phyloP scores from a whole-genome alignment of 768 basidiomycete species.

The Lactarius sp. region DNA sequence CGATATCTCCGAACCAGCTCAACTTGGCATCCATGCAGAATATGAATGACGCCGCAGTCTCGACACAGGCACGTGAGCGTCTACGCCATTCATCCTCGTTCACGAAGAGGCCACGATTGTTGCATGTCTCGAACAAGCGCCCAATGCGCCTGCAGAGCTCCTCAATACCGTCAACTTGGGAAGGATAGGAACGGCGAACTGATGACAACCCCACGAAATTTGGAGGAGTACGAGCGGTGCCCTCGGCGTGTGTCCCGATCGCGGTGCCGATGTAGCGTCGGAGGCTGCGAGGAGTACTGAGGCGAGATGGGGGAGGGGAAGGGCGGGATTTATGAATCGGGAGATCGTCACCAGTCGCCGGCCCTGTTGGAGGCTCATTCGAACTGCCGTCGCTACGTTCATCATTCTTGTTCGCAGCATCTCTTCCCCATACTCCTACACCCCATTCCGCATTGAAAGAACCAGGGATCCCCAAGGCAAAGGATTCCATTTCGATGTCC shows the following conservation, averaged over 20 bases:
- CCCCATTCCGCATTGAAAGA: slow-evolving; percentile 15
- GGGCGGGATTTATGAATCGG: not conserved
- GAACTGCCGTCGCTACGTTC: not conserved
- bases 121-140: slow-evolving; percentile 19
- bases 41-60: slow-evolving; percentile 13
- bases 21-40: slow-evolving; percentile 11
- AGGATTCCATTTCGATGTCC: slow-evolving; percentile 19
- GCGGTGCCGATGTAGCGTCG: not conserved
- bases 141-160: slow-evolving; percentile 14
- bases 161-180: not conserved
- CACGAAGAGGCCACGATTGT: slow-evolving; percentile 2
- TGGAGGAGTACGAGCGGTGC: not conserved
- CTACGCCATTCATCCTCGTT: slow-evolving; percentile 6
- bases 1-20: slow-evolving; percentile 12
- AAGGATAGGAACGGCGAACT: not conserved
- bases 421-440: slow-evolving; percentile 5
- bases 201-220: not conserved
- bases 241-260: not conserved
- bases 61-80: slow-evolving; percentile 16
- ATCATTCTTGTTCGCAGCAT: not conserved
- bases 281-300: not conserved
- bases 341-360: not conserved
- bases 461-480: slow-evolving; percentile 16
- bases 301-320: not conserved
- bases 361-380: too few species aligned